phyloP scores from a whole-genome alignment of 768 basidiomycete genomes.

The Suillus subalutaceus region DNA sequence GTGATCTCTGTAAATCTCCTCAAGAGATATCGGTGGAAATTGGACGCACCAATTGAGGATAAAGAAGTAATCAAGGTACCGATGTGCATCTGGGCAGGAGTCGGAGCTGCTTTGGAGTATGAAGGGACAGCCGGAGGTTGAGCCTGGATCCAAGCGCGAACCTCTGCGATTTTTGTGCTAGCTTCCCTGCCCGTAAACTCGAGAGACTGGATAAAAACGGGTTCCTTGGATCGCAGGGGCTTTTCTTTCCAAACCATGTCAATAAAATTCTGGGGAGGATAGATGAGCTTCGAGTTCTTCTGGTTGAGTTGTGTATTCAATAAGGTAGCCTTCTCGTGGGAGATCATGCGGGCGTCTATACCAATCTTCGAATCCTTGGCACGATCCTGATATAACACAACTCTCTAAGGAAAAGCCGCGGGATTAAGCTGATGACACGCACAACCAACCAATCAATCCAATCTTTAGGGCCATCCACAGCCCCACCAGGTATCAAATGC shows the following conservation, averaged over 20 bases:
- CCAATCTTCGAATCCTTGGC: conserved; percentile 60
- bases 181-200: conserved; percentile 74
- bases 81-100: conserved; percentile 62
- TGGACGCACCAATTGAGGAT: conserved; percentile 63
- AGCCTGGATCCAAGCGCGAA: conserved; percentile 69
- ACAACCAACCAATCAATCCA: conserved; percentile 84
- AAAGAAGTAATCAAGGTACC: conserved; percentile 72
- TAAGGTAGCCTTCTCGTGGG: conserved; percentile 67
- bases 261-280: conserved; percentile 81
- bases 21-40: conserved; percentile 3
- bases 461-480: conserved; percentile 55
- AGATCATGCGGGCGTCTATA: conserved; percentile 83
- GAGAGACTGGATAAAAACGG: conserved; percentile 67
- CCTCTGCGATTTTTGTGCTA: conserved; percentile 63
- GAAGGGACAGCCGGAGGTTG: conserved; percentile 62
- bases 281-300: conserved; percentile 68
- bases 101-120: conserved; percentile 65
- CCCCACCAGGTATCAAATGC: conserved; percentile 64
- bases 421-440: conserved; percentile 24
- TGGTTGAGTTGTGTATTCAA: conserved; percentile 58
- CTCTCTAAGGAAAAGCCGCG: conserved; percentile 5
- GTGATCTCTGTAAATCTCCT: background rate
- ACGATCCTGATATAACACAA: conserved; percentile 38
- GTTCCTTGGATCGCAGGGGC: conserved; percentile 65
- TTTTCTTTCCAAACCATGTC: conserved; percentile 84